A percentile compares a stretch with the other conserved stretches of the same genome.
Evolutionary conservation across 2,329 filamentous ascomycete species (phyloP).

Genomic region (Mycosphaerella arachidis): DNA sequence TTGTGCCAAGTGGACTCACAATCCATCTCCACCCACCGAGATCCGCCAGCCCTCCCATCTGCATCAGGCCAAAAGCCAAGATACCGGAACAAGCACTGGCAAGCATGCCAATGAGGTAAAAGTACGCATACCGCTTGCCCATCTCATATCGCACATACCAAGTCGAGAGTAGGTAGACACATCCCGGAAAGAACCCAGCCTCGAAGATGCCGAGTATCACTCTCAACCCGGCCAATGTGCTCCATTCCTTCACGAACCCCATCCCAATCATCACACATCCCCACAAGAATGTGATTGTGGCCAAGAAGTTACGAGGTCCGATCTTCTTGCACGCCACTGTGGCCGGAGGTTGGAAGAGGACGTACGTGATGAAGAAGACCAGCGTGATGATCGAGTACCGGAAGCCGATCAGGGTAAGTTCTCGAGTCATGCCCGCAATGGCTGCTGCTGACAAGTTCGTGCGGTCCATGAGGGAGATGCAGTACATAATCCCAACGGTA

Average conservation of each 20-base stretch:
- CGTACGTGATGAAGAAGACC: constrained; percentile 68
- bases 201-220: constrained; percentile 59
- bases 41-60: constrained; percentile 45
- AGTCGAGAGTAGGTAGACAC: constrained; percentile 15
- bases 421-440: constrained; percentile 57
- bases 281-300: constrained; percentile 47
- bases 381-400: constrained; percentile 58
- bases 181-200: constrained; percentile 45
- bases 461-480: constrained; percentile 49
- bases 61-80: constrained; percentile 27
- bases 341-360: constrained; percentile 64
- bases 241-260: constrained; percentile 54
- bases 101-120: constrained; percentile 46
- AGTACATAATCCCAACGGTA: constrained; percentile 36
- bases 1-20: neutral
- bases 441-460: constrained; percentile 70
- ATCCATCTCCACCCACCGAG: constrained; percentile 43
- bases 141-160: constrained; percentile 28
- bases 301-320: constrained; percentile 39
- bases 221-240: constrained; percentile 50
- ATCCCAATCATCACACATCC: constrained; percentile 58
- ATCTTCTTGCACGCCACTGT: constrained; percentile 63
- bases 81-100: constrained; percentile 44
- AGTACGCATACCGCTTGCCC: constrained; percentile 37
- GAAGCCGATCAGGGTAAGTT: constrained; percentile 27